Evolutionary conservation across 1,284 basidiomycete species (phyloP), one percentile per base, ranked within the genome.

Genomic region (Puccinia polysora): DNA sequence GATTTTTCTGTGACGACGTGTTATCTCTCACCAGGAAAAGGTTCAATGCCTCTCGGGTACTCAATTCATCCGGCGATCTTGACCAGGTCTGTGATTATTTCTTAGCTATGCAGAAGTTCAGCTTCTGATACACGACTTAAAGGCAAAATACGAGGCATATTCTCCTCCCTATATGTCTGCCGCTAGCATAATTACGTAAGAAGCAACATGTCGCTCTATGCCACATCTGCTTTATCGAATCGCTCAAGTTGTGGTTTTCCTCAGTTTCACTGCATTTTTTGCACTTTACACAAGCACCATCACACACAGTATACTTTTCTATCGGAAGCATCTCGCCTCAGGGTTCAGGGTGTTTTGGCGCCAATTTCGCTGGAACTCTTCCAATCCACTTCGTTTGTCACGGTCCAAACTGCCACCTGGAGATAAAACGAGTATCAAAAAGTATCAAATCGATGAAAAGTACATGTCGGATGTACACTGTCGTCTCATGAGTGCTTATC

Each of bases 261-360:
- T 77, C n/a, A n/a, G 78, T 77, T 81, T 78, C 76, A 76, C 77
- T 49, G 74, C 68, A 25, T 80, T 78, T 75, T 80, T 81, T 65
- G 80, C 77, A 6, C 70, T 77, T 8, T 80, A 81, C 63, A 74
- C 85, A 47, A 78, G 78, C 7, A 79, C 80, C 4, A 60, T 83
- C 25, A 75, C 78, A 1, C 81, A 83, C 65, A 77, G 80, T 10
- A 65, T 78, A 53, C 77, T 83, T 3, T 82, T 81, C 76, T 81
- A 83, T 76, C 78, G 82, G 1, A 78, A 78, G 25, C 81, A 82
- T 59, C 80, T 83, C 65, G 60, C 68, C 1, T 74, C 75, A 28
- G 80, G 81, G 7, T 80, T 82, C 77, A 76, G 74, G 2, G 40
- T 62, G 20, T 62, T 62, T 47, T 62, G 59, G 59, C 20, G 40